Evolutionary conservation across 129 eudicot genomes (phyloP), one percentile per base, ranked within the genome.

Genomic region (Tagetes patula): DNA sequence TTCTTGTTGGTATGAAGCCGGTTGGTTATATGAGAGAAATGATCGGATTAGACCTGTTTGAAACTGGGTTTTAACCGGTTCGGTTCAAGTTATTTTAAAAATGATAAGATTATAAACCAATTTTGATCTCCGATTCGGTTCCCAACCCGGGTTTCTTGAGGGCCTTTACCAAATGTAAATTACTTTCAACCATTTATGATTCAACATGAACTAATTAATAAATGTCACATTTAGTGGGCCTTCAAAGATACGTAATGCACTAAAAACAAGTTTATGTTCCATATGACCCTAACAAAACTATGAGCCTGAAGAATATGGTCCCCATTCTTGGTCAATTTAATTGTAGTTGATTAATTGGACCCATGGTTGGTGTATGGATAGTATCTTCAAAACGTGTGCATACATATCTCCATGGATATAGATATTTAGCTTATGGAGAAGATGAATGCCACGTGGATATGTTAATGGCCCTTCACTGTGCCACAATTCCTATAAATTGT

Each of bases 321-420:
- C 71, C 71, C 34, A 68, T 33, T 5, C 27, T 68, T 56, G 70
- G 48, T 50, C 77, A 37, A 46, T 47, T 43, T 40, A 46, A 69
- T 62, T 69, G 77, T 47, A 27, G 55, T 59, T 39, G n/a, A 63
- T 42, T 40, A 50, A 32, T 2, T 30, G 38, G 77, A 67, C 14
- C 67, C 56, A 7, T 13, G 9, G 40, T 3, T 32, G 33, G 55
- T 50, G 37, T 8, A 63, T 78, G 82, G 82, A 52, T 43, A 41
- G 48, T 34, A 78, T 52, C 42, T 71, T 4, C 14, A 52, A 12
- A 65, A 72, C 82, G 82, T 79, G 82, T 79, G 73, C 73, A 33
- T 55, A 37, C 63, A 31, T 33, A n/a, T 32, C 45, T 72, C 81
- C 82, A 79, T 79, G 63, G 13, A 65, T 72, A 55, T 54, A 71